Evolutionary conservation across 2,329 filamentous ascomycete species (phyloP).

Genomic region (Diaporthe sp.): DNA sequence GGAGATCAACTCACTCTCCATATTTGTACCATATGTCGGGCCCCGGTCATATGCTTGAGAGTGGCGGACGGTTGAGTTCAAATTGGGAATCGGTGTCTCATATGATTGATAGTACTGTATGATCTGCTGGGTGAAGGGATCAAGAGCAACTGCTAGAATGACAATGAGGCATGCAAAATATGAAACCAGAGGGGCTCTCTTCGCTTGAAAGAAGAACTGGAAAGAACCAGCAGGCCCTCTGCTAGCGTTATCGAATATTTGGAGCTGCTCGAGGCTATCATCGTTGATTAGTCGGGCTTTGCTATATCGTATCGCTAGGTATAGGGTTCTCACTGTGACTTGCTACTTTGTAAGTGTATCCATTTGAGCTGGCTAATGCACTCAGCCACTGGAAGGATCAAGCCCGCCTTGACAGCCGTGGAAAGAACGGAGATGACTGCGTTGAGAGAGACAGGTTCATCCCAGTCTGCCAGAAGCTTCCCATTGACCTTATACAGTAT

Average conservation of each 20-base stretch:
- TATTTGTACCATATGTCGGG: background rate
- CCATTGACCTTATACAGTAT: background rate
- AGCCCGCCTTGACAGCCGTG: background rate
- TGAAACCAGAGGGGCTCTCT: background rate
- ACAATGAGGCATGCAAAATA: background rate
- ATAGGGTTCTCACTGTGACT: background rate
- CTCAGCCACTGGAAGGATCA: constrained; percentile 7
- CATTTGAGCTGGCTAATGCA: constrained; percentile 5
- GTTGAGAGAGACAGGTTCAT: background rate
- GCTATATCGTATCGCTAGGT: no score
- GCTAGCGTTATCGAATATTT: background rate
- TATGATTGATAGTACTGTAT: background rate
- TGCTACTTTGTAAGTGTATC: background rate
- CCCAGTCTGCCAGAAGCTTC: background rate
- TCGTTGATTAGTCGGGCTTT: background rate
- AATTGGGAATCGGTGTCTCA: background rate
- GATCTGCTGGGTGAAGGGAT: background rate
- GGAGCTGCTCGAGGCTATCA: background rate
- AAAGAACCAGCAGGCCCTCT: background rate
- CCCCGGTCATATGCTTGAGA: background rate
- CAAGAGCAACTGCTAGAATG: constrained; percentile 4
- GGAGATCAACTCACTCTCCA: background rate
- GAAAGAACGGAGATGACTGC: background rate
- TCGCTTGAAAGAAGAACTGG: background rate
- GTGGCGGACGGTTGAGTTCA: background rate